These are phyloP conservation scores for Solanum pinnatisectum DNA, from an alignment of 257 asterid genomes.

Conservation along the genomic window DNA sequence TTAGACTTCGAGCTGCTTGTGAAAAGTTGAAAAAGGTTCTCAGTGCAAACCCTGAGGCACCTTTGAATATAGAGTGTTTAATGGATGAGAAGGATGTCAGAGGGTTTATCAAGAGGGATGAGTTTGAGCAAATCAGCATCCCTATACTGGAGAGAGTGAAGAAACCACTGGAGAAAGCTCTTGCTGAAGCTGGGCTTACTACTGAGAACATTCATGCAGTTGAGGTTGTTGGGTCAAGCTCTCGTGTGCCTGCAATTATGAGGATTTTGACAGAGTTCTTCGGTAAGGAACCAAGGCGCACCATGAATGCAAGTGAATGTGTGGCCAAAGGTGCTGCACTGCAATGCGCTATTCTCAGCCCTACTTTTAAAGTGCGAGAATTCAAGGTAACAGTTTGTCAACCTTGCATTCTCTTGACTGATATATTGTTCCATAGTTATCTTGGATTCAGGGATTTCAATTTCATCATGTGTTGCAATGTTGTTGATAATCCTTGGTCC, in stretches of 20 bases:
- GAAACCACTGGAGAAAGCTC: slow-evolving; percentile 87
- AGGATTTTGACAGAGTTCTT: slow-evolving; percentile 82
- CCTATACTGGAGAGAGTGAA: slow-evolving; percentile 90
- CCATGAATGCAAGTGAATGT: slow-evolving; percentile 98
- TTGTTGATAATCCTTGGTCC: neutral
- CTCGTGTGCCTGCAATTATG: slow-evolving; percentile 85
- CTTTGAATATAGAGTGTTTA: slow-evolving; percentile 5
- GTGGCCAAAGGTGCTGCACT: slow-evolving; percentile 90
- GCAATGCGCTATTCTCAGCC: slow-evolving; percentile 88
- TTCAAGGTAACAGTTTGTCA: slow-evolving; percentile 48
- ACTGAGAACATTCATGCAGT: slow-evolving; percentile 59
- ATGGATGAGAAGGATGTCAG: slow-evolving; percentile 5
- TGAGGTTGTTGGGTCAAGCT: slow-evolving; percentile 92
- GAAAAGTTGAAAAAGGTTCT: slow-evolving; percentile 8
- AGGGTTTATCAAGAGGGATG: slow-evolving; percentile 31
- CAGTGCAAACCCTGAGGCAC: slow-evolving; percentile 4
- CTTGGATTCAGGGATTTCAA: neutral
- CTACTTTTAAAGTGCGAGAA: slow-evolving; percentile 88
- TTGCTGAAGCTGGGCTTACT: slow-evolving; percentile 69
- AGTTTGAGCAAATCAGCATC: slow-evolving; percentile 69
- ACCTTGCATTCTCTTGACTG: neutral
- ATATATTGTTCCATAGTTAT: neutral
- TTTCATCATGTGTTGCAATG: neutral
- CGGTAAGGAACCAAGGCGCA: slow-evolving; percentile 85
- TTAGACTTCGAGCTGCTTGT: slow-evolving; percentile 5